Evolutionary conservation across 1,284 basidiomycete genomes (phyloP).

Genomic region (Sphaerobolus stellatus): DNA sequence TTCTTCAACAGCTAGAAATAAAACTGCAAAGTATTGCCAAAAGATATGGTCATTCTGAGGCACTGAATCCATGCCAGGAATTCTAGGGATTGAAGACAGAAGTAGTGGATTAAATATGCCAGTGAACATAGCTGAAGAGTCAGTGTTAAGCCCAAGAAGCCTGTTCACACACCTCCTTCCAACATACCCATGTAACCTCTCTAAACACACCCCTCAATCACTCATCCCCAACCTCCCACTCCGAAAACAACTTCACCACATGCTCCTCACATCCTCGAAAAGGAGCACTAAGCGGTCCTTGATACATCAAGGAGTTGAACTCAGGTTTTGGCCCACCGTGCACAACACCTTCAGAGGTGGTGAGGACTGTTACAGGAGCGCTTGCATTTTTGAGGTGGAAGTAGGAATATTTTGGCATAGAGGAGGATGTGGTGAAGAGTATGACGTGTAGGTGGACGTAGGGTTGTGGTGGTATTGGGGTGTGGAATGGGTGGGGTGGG

Average conservation of each 20-base stretch:
- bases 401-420: constrained; percentile 63
- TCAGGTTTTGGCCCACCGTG: constrained; percentile 60
- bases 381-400: constrained; percentile 57
- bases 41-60: no score
- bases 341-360: constrained; percentile 60
- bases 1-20: no score
- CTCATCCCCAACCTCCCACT: constrained; percentile 59
- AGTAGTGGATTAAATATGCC: no score
- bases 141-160: no score
- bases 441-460: constrained; percentile 91
- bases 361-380: constrained; percentile 72
- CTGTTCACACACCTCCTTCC: constrained; percentile 87
- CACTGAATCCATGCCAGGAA: no score
- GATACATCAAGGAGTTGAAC: constrained; percentile 91
- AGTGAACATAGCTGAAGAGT: no score
- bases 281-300: constrained; percentile 51
- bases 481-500: constrained; percentile 45
- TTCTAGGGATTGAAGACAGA: no score
- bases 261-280: constrained; percentile 46
- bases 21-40: no score
- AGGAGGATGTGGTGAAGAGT: constrained; percentile 75
- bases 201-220: constrained; percentile 70
- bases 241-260: constrained; percentile 87
- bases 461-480: constrained; percentile 61
- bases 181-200: constrained; percentile 77